Percentiles rank a stretch among this genome's conserved stretches.
These are phyloP conservation scores for Chlorophyllum brunneum DNA, from an alignment of 768 basidiomycete genomes.

Conservation along the genomic window DNA sequence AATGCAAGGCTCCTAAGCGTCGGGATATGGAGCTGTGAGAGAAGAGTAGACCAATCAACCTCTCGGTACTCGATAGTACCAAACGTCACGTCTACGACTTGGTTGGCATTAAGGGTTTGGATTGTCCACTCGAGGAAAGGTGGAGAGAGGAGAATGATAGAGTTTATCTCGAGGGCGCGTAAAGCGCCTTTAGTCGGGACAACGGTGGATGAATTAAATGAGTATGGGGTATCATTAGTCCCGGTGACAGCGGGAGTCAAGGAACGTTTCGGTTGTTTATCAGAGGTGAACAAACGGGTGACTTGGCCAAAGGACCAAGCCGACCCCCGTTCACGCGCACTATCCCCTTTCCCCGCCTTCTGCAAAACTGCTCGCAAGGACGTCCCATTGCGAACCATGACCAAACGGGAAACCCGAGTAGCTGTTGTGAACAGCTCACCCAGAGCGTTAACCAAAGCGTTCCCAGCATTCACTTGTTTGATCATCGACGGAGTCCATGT, in stretches of 20 bases:
- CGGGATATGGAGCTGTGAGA: constrained; percentile 4
- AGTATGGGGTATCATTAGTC: neutral
- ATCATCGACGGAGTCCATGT: constrained; percentile 8
- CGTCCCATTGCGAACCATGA: constrained; percentile 9
- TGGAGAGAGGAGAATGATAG: constrained; percentile 9
- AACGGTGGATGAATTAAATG: neutral
- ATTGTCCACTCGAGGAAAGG: constrained; percentile 16
- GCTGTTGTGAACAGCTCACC: constrained; percentile 5
- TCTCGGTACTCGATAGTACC: constrained; percentile 7
- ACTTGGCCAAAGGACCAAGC: neutral
- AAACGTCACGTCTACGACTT: constrained; percentile 11
- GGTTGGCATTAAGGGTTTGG: constrained; percentile 11
- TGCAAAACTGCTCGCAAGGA: constrained; percentile 1
- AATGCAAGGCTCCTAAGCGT: constrained; percentile 1
- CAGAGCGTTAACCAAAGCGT: neutral
- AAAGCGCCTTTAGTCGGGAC: constrained; percentile 3
- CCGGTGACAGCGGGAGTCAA: no score
- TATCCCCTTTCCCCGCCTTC: neutral
- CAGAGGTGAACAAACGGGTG: constrained; percentile 3
- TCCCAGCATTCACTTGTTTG: constrained; percentile 6
- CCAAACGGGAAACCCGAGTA: neutral
- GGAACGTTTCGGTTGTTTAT: neutral
- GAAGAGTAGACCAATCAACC: constrained; percentile 3
- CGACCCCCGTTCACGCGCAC: neutral
- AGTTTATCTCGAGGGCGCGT: constrained; percentile 9